Evolutionary conservation across 2,329 filamentous ascomycete genomes (phyloP), one percentile per base, ranked within the genome.

Genomic region (Hymenoscyphus salicellus): DNA sequence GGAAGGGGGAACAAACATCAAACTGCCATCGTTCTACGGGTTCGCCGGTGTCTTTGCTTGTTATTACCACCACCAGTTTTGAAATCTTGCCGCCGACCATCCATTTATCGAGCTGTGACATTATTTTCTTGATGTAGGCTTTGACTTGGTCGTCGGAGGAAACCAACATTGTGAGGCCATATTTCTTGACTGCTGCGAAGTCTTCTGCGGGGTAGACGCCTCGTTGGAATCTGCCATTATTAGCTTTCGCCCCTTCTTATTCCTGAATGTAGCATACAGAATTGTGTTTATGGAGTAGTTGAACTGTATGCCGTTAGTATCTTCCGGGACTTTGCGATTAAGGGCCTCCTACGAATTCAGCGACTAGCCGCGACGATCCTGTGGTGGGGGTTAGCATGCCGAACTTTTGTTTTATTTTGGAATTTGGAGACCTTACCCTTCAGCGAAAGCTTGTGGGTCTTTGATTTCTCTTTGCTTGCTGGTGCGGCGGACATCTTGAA

Each of bases 211-310:
- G 95, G 78, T 99, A 90, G 69, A 90, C 87, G 65, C 87, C 88
- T 75, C 88, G 86, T 78, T 98, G 94, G 79, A 97, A 97, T 61
- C 91, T 94, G 20, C 23, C 23, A 14, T 52, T 26, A 14, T 52
- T 20, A 52, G 46, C 20, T 4, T 52, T 23, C 46, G 7, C n/a
- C n/a, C 43, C 43, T 49, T 11, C n/a, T 11, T 17, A 20, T 46
- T 20, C 3, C 6, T 49, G n/a, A 14, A 4, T 26, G 23, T 16
- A 2, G 73, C 86, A 73, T 84, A 95, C 87, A 99, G 83, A 65
- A 99, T 98, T 0, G 93, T 96, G 75, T 99, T 95, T 76, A 98
- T 97, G 1, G 92, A 97, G 79, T 97, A 99, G 83, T 99, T 93
- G 76, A 99, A 99, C 86, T 91, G 73, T 7, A 36, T 36, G 3